These are phyloP conservation scores for Zarea fungicola DNA, from an alignment of 2,329 filamentous ascomycete genomes.

Conservation along the genomic window DNA sequence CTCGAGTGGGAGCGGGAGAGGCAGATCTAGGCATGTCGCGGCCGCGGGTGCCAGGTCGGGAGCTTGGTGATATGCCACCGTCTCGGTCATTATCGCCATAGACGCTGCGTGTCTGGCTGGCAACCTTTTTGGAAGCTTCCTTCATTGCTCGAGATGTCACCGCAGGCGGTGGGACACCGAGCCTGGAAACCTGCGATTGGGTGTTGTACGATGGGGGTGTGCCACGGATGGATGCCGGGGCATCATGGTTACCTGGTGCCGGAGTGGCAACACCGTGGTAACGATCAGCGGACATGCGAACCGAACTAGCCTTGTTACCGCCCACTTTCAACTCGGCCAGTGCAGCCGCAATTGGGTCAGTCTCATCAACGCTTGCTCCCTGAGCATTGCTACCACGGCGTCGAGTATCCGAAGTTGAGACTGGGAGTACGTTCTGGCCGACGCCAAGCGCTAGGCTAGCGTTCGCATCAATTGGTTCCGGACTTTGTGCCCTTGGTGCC, in stretches of 20 bases:
- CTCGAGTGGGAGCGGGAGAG: conserved; percentile 65
- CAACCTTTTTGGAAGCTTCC: conserved; percentile 84
- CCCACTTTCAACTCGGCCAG: conserved; percentile 86
- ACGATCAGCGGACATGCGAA: conserved; percentile 88
- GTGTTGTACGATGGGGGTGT: conserved; percentile 86
- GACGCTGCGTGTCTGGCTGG: conserved; percentile 75
- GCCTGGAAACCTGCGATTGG: conserved; percentile 57
- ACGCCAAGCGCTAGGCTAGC: conserved; percentile 91
- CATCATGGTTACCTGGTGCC: conserved; percentile 44
- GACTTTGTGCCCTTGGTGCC: conserved; percentile 52
- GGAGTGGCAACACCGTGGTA: conserved; percentile 93
- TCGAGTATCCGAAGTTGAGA: conserved; percentile 69
- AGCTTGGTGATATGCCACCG: conserved; percentile 30
- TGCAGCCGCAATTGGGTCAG: conserved; percentile 86
- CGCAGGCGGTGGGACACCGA: conserved; percentile 86
- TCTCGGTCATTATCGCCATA: conserved; percentile 47
- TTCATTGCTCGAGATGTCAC: conserved; percentile 95
- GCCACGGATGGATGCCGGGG: conserved; percentile 57
- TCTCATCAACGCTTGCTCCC: conserved; percentile 49
- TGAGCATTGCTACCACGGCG: conserved; percentile 24
- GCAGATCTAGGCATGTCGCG: conserved; percentile 51
- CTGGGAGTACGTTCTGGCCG: conserved; percentile 92
- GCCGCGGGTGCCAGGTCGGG: conserved; percentile 52
- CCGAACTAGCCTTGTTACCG: conserved; percentile 69
- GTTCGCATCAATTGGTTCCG: conserved; percentile 83